Conservation (phyloP, 768 basidiomycete species). For the Calocybe indica region DNA sequence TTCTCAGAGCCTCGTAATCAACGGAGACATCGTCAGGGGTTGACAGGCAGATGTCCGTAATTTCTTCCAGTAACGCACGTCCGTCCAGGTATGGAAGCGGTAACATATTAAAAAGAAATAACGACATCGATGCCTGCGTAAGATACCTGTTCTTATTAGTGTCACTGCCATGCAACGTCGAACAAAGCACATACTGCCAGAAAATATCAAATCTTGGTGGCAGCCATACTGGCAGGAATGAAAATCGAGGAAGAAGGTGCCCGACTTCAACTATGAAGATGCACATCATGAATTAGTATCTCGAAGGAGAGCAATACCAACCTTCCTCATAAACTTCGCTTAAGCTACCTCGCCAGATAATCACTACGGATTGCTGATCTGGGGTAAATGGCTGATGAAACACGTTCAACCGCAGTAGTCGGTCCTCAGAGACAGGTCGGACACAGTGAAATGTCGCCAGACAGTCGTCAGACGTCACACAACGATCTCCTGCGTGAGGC, state of each 20-base stretch:
- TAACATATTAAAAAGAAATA: conserved; percentile 79
- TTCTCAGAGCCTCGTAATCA: background rate
- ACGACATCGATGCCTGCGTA: conserved; percentile 61
- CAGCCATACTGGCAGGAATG: conserved; percentile 34
- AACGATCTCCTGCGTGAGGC: conserved; percentile 22
- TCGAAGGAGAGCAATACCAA: conserved; percentile 18
- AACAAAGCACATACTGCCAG: conserved; percentile 44
- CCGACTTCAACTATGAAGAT: conserved; percentile 45
- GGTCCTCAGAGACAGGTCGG: conserved; percentile 39
- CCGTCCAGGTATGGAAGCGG: conserved; percentile 74
- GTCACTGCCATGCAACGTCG: background rate
- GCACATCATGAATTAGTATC: background rate
- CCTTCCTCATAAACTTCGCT: conserved; percentile 65
- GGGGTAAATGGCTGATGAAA: conserved; percentile 9
- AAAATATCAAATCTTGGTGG: conserved; percentile 35
- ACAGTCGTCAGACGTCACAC: conserved; percentile 32
- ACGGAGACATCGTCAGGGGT: background rate
- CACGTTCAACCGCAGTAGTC: conserved; percentile 53
- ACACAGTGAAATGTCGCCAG: conserved; percentile 34
- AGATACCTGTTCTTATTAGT: conserved; percentile 41
- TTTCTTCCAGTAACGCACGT: conserved; percentile 40
- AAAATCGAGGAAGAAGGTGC: conserved; percentile 35
- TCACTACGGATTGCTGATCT: conserved; percentile 24
- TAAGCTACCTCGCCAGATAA: conserved; percentile 73
- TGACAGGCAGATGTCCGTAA: conserved; percentile 10